Conservation (phyloP, 805 yeast species). For the Kazachstania martiniae region DNA sequence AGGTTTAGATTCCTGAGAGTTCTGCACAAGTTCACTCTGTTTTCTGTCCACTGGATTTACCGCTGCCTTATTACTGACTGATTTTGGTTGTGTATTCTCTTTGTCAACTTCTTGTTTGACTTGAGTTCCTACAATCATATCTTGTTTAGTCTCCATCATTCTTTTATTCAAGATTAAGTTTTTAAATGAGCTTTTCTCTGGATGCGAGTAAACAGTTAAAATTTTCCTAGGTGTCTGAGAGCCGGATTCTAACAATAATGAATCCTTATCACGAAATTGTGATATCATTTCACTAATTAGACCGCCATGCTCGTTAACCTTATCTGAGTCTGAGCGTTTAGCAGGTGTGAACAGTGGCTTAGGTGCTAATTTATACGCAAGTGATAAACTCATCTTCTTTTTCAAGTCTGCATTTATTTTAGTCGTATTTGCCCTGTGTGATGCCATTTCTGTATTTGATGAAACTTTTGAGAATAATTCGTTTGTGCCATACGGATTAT, state of each 20-base stretch:
- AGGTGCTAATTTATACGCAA: constrained; percentile 57
- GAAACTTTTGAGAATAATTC: constrained; percentile 44
- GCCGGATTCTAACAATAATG: too few relatives aligned
- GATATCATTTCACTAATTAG: too few relatives aligned
- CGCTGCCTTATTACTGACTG: too few relatives aligned
- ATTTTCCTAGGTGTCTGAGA: constrained; percentile 14
- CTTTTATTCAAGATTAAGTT: constrained; percentile 16
- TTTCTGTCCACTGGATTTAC: too few relatives aligned
- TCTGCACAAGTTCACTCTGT: too few relatives aligned
- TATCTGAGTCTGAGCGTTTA: not conserved
- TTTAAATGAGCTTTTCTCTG: constrained; percentile 20
- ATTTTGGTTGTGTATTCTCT: too few relatives aligned
- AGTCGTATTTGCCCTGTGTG: constrained; percentile 30
- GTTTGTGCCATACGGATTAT: constrained; percentile 65
- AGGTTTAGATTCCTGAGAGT: too few relatives aligned
- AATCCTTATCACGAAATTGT: too few relatives aligned
- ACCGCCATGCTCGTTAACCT: too few relatives aligned
- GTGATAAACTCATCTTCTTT: constrained; percentile 48
- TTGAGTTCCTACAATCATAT: too few relatives aligned
- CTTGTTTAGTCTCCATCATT: not conserved
- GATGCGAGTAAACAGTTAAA: constrained; percentile 14
- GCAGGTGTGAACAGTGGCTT: constrained; percentile 38
- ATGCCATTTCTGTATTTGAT: constrained; percentile 22
- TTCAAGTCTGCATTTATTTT: constrained; percentile 38
- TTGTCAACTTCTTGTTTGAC: too few relatives aligned